Evolutionary conservation across 495 filamentous ascomycete genomes (phyloP).

Genomic region (Penicillium alfredii): DNA sequence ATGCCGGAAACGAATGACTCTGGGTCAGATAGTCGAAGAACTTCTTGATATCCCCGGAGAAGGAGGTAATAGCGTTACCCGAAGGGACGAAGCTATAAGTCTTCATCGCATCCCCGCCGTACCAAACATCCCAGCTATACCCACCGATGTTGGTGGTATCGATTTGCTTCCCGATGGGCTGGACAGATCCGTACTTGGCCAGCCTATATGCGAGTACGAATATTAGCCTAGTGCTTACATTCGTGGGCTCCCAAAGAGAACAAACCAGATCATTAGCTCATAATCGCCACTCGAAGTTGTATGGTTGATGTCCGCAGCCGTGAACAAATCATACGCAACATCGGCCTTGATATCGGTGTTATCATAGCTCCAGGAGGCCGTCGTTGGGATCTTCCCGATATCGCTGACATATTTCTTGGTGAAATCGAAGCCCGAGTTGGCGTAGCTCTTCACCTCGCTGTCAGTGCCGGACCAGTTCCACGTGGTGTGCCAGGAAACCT

Average conservation of each 20-base stretch:
- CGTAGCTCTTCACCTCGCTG: conserved; percentile 42
- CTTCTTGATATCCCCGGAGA: conserved; percentile 33
- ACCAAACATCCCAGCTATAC: conserved; percentile 32
- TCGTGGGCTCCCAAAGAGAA: not conserved
- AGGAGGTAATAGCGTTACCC: conserved; percentile 24
- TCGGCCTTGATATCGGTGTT: conserved; percentile 35
- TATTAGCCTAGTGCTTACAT: not conserved
- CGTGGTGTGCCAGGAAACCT: conserved; percentile 32
- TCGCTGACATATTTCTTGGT: conserved; percentile 28
- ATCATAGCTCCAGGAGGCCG: conserved; percentile 35
- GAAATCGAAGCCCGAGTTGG: conserved; percentile 26
- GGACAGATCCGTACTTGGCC: conserved; percentile 26
- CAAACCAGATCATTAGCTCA: conserved; percentile 47
- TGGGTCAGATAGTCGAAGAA: conserved; percentile 39
- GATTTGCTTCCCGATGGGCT: conserved; percentile 36
- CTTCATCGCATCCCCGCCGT: conserved; percentile 34
- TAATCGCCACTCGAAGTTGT: conserved; percentile 41
- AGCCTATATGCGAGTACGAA: conserved; percentile 28
- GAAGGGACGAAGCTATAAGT: conserved; percentile 42
- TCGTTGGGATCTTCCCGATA: conserved; percentile 33
- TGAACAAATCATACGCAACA: conserved; percentile 46
- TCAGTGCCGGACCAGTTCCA: conserved; percentile 40
- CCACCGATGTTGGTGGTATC: conserved; percentile 27
- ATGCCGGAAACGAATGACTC: conserved; percentile 32
- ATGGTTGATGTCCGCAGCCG: conserved; percentile 39